Conservation (phyloP, 23 red algal genomes). For the Gracilaria domingensis region DNA sequence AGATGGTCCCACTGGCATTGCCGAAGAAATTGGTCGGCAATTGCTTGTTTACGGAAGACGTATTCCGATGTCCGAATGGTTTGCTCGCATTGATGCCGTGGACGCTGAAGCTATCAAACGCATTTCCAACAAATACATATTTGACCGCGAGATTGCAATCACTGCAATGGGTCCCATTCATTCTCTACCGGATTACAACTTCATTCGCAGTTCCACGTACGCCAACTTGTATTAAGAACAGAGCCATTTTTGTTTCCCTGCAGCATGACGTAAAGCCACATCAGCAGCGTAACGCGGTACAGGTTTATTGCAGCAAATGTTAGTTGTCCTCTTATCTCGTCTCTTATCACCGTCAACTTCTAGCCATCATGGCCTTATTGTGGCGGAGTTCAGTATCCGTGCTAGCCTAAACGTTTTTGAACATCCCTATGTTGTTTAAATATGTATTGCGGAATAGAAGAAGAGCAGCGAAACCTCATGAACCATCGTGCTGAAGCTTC, state of each 20-base stretch:
- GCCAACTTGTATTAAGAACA: slow-evolving; percentile 78
- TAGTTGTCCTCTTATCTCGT: neutral
- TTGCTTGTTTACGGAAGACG: slow-evolving; percentile 93
- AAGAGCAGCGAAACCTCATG: too few relatives aligned
- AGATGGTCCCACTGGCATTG: slow-evolving; percentile 81
- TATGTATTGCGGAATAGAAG: too few relatives aligned
- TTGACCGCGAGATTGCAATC: slow-evolving; percentile 93
- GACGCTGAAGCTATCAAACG: slow-evolving; percentile 81
- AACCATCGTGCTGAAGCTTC: too few relatives aligned
- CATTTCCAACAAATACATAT: slow-evolving; percentile 95
- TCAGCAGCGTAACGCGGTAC: neutral
- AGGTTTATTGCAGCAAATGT: neutral
- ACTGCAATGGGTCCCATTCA: slow-evolving; percentile 93
- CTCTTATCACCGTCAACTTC: neutral
- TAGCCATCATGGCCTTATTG: neutral
- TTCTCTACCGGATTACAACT: slow-evolving; percentile 93
- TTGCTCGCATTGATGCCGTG: slow-evolving; percentile 97
- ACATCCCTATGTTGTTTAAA: too few relatives aligned
- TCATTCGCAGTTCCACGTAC: slow-evolving; percentile 94
- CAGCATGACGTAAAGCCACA: neutral
- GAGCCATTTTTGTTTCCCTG: neutral
- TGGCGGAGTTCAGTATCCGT: neutral
- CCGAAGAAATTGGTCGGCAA: slow-evolving; percentile 97
- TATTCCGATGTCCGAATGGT: slow-evolving; percentile 94
- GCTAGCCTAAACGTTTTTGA: neutral